Evolutionary conservation across 1,139 yeast species (phyloP), one percentile per base, ranked within the genome.

Genomic region (Debaryomyces nepalensis): DNA sequence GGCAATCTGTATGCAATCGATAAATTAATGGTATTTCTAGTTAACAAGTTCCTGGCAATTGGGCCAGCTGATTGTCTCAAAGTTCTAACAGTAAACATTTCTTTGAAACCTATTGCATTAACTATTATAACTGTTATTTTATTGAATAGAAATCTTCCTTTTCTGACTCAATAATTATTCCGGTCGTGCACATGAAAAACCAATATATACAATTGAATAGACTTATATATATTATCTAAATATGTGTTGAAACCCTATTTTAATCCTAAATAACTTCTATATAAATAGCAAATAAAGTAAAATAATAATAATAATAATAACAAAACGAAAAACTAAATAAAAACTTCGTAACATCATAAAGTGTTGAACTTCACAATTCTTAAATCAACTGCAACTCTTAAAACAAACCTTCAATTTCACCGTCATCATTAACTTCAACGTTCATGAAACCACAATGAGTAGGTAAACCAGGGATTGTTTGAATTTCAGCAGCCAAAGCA

Each of bases 361-460:
- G 55, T 51, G 59, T 54, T 54, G 57, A 54, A 54, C 57, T 53
- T 51, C 42, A 43, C 40, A 44, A 24, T 26, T 20, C 26, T 12
- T 39, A 20, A 33, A 22, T 14, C 12, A 19, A 23, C 14, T 10
- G 24, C 19, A 19, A 32, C 20, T 20, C 14, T 22, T 75, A 91
- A 65, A 91, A 91, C 70, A 93, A 79, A 41, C 99, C 99, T 55
- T 89, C 96, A 56, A 93, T 91, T 60, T 91, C 95, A 46, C 97
- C 98, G 46, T 89, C 85, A 41, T 85, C 91, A 61, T 87, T 85
- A 49, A 93, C 95, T 67, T 93, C 98, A 45, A 93, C 96, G 64
- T 91, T 87, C 96, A 91, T 89, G 74, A 88, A 93, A 32, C 98
- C 98, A 68, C 96, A 85, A 61, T 88, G 93, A 19, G 98, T 93